Conservation (phyloP, 345 rosid species). For the Salix arbutifolia region DNA sequence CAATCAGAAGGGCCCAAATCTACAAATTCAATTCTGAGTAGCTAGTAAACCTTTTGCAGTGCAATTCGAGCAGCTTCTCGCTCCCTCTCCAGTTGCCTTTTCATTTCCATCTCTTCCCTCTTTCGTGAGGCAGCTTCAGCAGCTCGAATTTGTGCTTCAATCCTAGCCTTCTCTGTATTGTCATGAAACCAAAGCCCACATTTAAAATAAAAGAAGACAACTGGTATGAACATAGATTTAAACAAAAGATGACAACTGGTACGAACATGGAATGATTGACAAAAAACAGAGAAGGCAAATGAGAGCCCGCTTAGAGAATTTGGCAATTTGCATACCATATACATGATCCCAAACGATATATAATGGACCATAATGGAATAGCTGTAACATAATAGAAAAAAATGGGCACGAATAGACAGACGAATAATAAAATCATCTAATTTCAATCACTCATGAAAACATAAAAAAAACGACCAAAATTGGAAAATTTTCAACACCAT, state of each 20-base stretch:
- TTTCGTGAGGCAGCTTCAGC: conserved; percentile 50
- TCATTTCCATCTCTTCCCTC: conserved; percentile 54
- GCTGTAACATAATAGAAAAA: background rate
- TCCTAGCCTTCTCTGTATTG: conserved; percentile 59
- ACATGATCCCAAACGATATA: background rate
- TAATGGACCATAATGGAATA: background rate
- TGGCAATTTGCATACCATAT: background rate
- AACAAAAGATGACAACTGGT: background rate
- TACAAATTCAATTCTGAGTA: background rate
- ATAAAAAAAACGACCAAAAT: background rate
- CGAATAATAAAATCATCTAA: background rate
- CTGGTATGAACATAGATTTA: no score
- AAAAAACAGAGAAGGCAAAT: background rate
- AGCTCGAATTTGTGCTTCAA: conserved; percentile 68
- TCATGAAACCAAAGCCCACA: background rate
- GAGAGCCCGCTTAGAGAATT: background rate
- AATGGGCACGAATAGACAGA: background rate
- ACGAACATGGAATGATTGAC: background rate
- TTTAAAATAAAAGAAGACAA: no score
- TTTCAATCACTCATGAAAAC: background rate
- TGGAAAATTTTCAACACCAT: background rate
- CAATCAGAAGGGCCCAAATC: background rate
- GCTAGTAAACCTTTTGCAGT: conserved; percentile 45
- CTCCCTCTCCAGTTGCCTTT: conserved; percentile 50
- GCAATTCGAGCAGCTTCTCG: conserved; percentile 71